Percentiles rank a stretch among this genome's conserved stretches.
Evolutionary conservation across 805 yeast species (phyloP).

Genomic region (Candida pseudofarinosa): DNA sequence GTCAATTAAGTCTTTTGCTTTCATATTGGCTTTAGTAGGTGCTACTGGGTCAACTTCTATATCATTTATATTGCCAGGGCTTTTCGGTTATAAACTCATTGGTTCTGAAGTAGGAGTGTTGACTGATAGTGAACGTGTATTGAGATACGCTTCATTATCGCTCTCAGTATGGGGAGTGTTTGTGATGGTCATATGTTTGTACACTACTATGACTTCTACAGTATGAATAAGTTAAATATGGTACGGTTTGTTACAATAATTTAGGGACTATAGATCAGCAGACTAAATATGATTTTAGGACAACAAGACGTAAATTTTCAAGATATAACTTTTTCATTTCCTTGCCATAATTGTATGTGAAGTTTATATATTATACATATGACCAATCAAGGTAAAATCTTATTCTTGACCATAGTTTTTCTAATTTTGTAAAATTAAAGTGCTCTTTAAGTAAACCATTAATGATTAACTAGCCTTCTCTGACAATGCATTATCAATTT

Average conservation of each 20-base stretch:
- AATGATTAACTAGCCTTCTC: not conserved
- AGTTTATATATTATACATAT: not conserved
- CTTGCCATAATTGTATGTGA: not conserved
- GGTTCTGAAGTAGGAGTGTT: conserved; percentile 41
- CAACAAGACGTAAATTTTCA: not conserved
- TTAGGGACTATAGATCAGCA: not conserved
- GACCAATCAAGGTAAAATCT: not conserved
- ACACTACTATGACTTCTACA: conserved; percentile 7
- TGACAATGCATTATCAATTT: not conserved
- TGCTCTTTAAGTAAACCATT: no score
- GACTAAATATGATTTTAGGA: not conserved
- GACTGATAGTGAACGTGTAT: conserved; percentile 5
- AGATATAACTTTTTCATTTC: not conserved
- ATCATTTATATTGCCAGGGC: conserved; percentile 85
- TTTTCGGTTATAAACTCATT: conserved; percentile 73
- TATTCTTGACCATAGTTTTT: not conserved
- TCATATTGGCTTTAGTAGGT: conserved; percentile 83
- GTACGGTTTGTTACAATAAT: not conserved
- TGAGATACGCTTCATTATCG: conserved; percentile 48
- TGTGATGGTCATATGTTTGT: conserved; percentile 66
- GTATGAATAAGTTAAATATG: not conserved
- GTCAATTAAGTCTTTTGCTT: conserved; percentile 67
- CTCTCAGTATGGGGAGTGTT: conserved; percentile 64
- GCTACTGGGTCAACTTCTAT: conserved; percentile 92
- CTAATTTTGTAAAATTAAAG: no score